Evolutionary conservation across 2,329 filamentous ascomycete species (phyloP).

Genomic region (Hypoxylon sp.): DNA sequence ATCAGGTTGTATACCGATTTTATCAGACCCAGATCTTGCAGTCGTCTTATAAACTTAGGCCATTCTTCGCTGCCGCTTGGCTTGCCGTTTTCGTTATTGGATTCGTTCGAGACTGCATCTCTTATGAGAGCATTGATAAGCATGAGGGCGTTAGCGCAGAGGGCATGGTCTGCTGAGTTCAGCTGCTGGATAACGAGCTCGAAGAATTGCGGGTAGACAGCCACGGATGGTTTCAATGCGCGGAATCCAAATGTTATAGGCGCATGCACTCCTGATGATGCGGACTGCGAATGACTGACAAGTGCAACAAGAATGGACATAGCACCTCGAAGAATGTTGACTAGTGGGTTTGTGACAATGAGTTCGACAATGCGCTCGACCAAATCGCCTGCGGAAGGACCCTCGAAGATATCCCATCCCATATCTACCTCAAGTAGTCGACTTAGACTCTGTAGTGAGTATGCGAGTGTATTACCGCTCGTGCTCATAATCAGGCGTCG

Average conservation of each 20-base stretch:
- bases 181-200: constrained; percentile 93
- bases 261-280: constrained; percentile 57
- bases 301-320: constrained; percentile 97
- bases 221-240: constrained; percentile 91
- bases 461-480: constrained; percentile 94
- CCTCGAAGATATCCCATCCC: constrained; percentile 92
- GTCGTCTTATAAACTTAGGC: constrained; percentile 92
- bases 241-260: constrained; percentile 86
- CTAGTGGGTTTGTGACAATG: constrained; percentile 93
- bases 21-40: constrained; percentile 94
- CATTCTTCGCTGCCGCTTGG: constrained; percentile 76
- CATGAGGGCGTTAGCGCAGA: constrained; percentile 96
- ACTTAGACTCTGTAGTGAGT: constrained; percentile 90
- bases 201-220: constrained; percentile 92
- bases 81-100: constrained; percentile 55
- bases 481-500: constrained; percentile 86
- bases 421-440: constrained; percentile 95
- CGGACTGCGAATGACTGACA: constrained; percentile 84
- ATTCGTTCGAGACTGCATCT: constrained; percentile 85
- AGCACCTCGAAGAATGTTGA: constrained; percentile 96
- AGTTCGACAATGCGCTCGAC: constrained; percentile 87
- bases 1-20: constrained; percentile 92
- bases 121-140: constrained; percentile 95
- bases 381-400: constrained; percentile 73
- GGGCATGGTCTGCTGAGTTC: constrained; percentile 92